A percentile compares a stretch with the other conserved stretches of the same genome.
These are phyloP conservation scores for Skeletonema costatum DNA, from an alignment of 108 stramenopile genomes.

Conservation along the genomic window DNA sequence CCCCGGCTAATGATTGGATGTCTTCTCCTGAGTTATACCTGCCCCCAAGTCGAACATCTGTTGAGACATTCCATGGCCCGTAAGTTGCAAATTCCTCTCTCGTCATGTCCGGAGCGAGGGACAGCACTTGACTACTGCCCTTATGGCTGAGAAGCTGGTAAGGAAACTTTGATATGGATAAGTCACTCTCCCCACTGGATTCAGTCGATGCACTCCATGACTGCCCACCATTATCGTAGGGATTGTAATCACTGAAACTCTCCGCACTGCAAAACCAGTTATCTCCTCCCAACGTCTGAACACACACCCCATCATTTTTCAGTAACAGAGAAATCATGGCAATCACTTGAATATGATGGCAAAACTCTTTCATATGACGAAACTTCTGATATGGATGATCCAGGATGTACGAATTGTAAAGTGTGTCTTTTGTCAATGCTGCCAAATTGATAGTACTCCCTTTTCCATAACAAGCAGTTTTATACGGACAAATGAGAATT, in stretches of 20 bases:
- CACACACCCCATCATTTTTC: neutral
- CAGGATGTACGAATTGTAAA: neutral
- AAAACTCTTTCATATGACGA: neutral
- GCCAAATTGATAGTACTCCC: neutral
- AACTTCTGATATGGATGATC: slow-evolving; percentile 1
- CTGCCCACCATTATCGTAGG: neutral
- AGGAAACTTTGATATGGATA: neutral
- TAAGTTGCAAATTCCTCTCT: neutral
- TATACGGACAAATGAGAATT: slow-evolving; percentile 8
- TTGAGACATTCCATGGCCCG: neutral
- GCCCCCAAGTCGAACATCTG: neutral
- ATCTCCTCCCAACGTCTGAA: slow-evolving; percentile 1
- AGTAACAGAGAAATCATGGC: neutral
- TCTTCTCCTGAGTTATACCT: slow-evolving; percentile 9
- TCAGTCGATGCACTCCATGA: neutral
- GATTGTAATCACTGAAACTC: neutral
- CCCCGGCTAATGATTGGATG: neutral
- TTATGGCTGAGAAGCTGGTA: neutral
- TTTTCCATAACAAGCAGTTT: neutral
- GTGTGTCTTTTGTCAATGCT: neutral
- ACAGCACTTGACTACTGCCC: neutral
- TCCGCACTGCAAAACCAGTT: neutral
- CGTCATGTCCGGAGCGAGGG: neutral
- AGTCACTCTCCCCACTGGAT: neutral
- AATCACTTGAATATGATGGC: slow-evolving; percentile 7